Evolutionary conservation across 345 rosid genomes (phyloP), one percentile per base, ranked within the genome.

Genomic region (Diplotaxis tenuifolia): DNA sequence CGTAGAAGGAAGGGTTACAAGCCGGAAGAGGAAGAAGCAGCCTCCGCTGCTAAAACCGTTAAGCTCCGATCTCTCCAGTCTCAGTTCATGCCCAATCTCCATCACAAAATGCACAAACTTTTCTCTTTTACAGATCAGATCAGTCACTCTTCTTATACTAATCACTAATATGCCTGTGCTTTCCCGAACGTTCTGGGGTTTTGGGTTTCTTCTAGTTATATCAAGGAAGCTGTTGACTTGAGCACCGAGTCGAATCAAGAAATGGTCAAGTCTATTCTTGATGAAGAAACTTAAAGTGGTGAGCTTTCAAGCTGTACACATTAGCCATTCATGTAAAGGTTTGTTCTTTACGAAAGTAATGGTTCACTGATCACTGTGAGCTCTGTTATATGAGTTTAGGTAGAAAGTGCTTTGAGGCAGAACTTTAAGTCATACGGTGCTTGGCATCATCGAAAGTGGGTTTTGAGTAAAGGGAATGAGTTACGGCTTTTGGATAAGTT

Each of bases 401-500:
- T 83, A 9, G 96, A 92, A 84, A 87, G 59, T 64, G 96, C 97
- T 12, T 62, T 92, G 70, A 83, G 72, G 83, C 90, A 87, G 69
- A 95, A 92, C 74, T 82, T 78, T 49, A 95, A 88, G 84, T 90
- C 99, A 0, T 92, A 95, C 50, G 96, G 96, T 55, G 93, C 96
- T 0, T 95, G 99, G 96, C 84, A 91, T 87, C 97, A 92, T 75
- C 89, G 99, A 6, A 95, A 84, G 82, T 95, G 97, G 96, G 87
- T 89, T 70, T 56, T 91, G 60, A 78, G 86, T 78, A 86, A 87
- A 78, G 92, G 79, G 58, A 74, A 83, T 9, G 99, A 95, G 47
- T 62, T 90, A 64, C 65, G 12, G 71, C 90, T 92, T 69, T 60
- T 95, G 76, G 87, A 87, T 65, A 74, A 81, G 72, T 85, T 90